Conservation (phyloP, 495 filamentous ascomycete genomes). For the Massariosphaeria phaeospora region DNA sequence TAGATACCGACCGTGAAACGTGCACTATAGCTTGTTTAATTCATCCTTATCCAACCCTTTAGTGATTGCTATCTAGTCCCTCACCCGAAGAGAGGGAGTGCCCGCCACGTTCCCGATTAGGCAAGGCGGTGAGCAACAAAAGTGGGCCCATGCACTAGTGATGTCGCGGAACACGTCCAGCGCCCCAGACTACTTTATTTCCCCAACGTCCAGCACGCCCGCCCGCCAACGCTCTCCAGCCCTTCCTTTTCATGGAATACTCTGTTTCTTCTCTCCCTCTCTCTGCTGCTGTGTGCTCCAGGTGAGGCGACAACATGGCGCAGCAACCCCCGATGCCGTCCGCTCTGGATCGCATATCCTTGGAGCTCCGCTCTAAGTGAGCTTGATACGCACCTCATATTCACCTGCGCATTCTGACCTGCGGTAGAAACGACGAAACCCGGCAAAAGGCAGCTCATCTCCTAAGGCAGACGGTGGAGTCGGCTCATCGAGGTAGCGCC, state of each 20-base stretch:
- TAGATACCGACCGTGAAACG: too few species aligned
- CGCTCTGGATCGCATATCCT: conserved; percentile 34
- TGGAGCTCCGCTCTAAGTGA: conserved; percentile 39
- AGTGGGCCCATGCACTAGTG: too few species aligned
- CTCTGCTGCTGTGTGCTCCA: conserved; percentile 21
- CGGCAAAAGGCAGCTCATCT: conserved; percentile 30
- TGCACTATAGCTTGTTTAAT: too few species aligned
- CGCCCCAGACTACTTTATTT: conserved; percentile 4
- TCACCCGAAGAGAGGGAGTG: too few species aligned
- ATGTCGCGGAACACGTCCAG: too few species aligned
- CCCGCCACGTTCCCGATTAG: too few species aligned
- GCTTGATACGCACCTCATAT: too few species aligned
- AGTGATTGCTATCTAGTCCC: too few species aligned
- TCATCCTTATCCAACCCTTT: too few species aligned
- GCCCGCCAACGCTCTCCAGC: too few species aligned
- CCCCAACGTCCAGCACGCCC: neutral
- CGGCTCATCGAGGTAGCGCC: conserved; percentile 32
- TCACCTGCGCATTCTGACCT: too few species aligned
- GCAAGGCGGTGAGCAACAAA: too few species aligned
- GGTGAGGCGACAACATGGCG: conserved; percentile 31
- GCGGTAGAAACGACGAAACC: conserved; percentile 34
- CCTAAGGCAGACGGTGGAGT: conserved; percentile 33
- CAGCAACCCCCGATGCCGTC: conserved; percentile 9
- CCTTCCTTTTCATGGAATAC: conserved; percentile 25
- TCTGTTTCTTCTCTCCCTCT: neutral